These are phyloP conservation scores for Solanum chaucha DNA, from an alignment of 257 asterid species.

Conservation along the genomic window DNA sequence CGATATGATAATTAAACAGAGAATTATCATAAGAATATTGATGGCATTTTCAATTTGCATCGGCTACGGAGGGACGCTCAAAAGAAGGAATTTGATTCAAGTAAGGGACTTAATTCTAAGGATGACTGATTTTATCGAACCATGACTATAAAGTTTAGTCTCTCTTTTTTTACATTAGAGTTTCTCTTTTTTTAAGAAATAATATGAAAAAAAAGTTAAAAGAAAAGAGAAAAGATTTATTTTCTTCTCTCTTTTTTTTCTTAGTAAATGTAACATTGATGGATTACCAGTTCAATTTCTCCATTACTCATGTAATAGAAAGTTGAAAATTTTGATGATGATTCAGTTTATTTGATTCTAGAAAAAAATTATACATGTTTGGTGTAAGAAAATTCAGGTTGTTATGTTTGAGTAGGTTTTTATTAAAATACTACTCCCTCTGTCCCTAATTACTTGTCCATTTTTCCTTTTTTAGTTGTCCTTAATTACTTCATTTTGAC, in stretches of 20 bases:
- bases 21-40: slow-evolving; percentile 46
- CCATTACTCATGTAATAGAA: slow-evolving; percentile 3
- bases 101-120: slow-evolving; percentile 59
- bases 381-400: slow-evolving; percentile 17
- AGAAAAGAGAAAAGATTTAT: background rate
- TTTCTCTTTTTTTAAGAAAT: background rate
- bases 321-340: background rate
- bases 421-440: background rate
- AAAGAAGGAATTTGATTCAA: slow-evolving; percentile 66
- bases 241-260: background rate
- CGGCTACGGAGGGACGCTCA: slow-evolving; percentile 67
- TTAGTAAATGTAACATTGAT: background rate
- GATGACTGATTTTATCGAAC: slow-evolving; percentile 78
- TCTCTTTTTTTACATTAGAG: too few species aligned
- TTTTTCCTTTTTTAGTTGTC: too few species aligned
- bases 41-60: slow-evolving; percentile 69
- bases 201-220: background rate
- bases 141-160: background rate
- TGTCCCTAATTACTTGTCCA: too few species aligned
- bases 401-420: slow-evolving; percentile 18
- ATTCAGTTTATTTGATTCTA: background rate
- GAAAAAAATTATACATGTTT: background rate
- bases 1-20: slow-evolving; percentile 54
- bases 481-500: too few species aligned
- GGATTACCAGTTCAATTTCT: background rate